Evolutionary conservation across 2,329 filamentous ascomycete genomes (phyloP).

Genomic region (Juglanconis sp.): DNA sequence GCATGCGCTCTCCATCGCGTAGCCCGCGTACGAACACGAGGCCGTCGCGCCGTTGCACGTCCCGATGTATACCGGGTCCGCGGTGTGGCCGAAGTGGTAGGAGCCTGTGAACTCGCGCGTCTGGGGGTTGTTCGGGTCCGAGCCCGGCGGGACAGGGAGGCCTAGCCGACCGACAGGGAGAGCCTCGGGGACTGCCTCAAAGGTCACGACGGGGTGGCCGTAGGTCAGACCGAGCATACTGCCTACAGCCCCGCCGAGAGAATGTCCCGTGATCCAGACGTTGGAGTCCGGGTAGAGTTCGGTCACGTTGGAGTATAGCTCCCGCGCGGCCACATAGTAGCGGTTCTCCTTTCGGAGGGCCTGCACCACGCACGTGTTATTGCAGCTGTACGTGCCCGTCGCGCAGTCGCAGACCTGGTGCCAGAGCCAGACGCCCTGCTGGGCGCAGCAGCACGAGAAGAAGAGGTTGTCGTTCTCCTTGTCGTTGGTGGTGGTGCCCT

Average conservation of each 20-base stretch:
- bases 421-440: constrained; percentile 88
- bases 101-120: constrained; percentile 69
- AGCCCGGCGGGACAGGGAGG: constrained; percentile 77
- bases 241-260: constrained; percentile 82
- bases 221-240: constrained; percentile 90
- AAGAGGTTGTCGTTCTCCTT: constrained; percentile 98
- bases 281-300: constrained; percentile 80
- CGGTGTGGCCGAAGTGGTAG: constrained; percentile 92
- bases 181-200: constrained; percentile 89
- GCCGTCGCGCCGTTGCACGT: constrained; percentile 88
- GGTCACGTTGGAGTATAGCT: constrained; percentile 90
- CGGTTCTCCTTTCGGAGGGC: constrained; percentile 78
- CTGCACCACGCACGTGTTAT: constrained; percentile 80
- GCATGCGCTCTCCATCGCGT: constrained; percentile 90
- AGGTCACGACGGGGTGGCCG: constrained; percentile 85
- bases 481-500: constrained; percentile 93
- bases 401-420: constrained; percentile 92
- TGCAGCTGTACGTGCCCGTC: constrained; percentile 81
- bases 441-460: constrained; percentile 95
- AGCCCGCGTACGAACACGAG: constrained; percentile 85
- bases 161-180: constrained; percentile 81
- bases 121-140: constrained; percentile 69
- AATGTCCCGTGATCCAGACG: constrained; percentile 90
- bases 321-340: constrained; percentile 85
- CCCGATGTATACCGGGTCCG: constrained; percentile 92